Evolutionary conservation across 2,329 filamentous ascomycete genomes (phyloP).

Genomic region (Dactylonectria estremocensis): DNA sequence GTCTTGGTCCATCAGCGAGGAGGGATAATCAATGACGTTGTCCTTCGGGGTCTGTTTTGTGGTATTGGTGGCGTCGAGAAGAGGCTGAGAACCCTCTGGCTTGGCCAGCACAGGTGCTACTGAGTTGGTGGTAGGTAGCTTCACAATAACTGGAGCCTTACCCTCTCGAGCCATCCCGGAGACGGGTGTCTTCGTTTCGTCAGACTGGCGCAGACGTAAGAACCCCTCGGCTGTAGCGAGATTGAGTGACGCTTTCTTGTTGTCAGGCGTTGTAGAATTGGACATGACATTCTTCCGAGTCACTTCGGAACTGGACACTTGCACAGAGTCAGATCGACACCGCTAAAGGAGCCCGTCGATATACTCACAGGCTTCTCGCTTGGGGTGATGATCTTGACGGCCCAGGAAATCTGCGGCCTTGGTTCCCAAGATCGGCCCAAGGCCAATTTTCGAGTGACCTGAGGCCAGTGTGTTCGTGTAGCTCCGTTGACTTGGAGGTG

Average conservation of each 20-base stretch:
- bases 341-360: too few species aligned
- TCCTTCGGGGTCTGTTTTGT: neutral
- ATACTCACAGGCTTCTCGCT: slow-evolving; percentile 27
- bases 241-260: neutral
- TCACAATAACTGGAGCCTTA: neutral
- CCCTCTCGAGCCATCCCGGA: neutral
- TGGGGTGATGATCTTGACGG: slow-evolving; percentile 26
- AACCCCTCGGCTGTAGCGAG: neutral
- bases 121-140: neutral
- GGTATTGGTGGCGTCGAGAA: neutral
- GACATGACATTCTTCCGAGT: neutral
- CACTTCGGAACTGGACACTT: neutral
- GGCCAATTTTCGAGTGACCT: slow-evolving; percentile 20
- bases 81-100: neutral
- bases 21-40: slow-evolving; percentile 40
- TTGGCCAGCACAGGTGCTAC: neutral
- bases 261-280: too few species aligned
- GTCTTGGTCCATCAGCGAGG: slow-evolving; percentile 32
- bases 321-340: slow-evolving; percentile 9
- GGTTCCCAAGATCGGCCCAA: slow-evolving; percentile 42
- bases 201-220: neutral
- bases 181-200: neutral
- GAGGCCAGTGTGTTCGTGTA: slow-evolving; percentile 35
- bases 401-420: slow-evolving; percentile 43
- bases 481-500: slow-evolving; percentile 39